Conservation (phyloP, 2,329 filamentous ascomycete genomes). For the Ophiostoma triangulosporum region DNA sequence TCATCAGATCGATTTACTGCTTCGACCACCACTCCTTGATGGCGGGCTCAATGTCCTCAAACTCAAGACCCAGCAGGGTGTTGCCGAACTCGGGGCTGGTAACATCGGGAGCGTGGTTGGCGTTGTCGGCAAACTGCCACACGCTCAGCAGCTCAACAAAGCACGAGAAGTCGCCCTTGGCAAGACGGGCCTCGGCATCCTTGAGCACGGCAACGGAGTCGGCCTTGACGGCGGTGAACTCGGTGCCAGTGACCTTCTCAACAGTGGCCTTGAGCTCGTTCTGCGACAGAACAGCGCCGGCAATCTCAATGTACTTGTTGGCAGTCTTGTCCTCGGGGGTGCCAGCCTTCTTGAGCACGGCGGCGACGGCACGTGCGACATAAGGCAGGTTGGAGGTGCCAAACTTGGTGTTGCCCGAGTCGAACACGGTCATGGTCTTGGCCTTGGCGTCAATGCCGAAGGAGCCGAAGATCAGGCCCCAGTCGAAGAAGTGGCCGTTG, state of each 20-base stretch:
- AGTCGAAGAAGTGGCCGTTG: slow-evolving; percentile 21
- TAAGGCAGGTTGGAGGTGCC: slow-evolving; percentile 17
- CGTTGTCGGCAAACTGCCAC: slow-evolving; percentile 23
- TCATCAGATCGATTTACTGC: slow-evolving; percentile 2
- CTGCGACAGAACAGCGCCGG: slow-evolving; percentile 44
- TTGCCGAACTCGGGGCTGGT: slow-evolving; percentile 14
- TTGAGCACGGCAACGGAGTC: slow-evolving; percentile 23
- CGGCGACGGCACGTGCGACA: slow-evolving; percentile 18
- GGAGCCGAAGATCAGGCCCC: slow-evolving; percentile 34
- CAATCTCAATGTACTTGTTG: slow-evolving; percentile 38
- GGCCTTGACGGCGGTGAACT: slow-evolving; percentile 32
- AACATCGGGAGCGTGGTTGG: slow-evolving; percentile 18
- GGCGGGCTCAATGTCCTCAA: slow-evolving; percentile 12
- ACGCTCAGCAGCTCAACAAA: slow-evolving; percentile 19
- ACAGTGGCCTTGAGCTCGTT: slow-evolving; percentile 39
- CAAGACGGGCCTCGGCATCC: slow-evolving; percentile 28
- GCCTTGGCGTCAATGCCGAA: slow-evolving; percentile 32
- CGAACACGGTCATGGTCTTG: slow-evolving; percentile 27
- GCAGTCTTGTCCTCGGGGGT: slow-evolving; percentile 18
- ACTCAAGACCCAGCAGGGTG: slow-evolving; percentile 17
- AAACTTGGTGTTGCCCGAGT: slow-evolving; percentile 17
- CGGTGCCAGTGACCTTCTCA: slow-evolving; percentile 35
- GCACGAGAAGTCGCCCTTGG: slow-evolving; percentile 24
- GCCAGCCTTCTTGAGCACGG: slow-evolving; percentile 16
- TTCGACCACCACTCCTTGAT: slow-evolving; percentile 12